Evolutionary conservation across 2,329 filamentous ascomycete genomes (phyloP).

Genomic region (Venturia asperata): DNA sequence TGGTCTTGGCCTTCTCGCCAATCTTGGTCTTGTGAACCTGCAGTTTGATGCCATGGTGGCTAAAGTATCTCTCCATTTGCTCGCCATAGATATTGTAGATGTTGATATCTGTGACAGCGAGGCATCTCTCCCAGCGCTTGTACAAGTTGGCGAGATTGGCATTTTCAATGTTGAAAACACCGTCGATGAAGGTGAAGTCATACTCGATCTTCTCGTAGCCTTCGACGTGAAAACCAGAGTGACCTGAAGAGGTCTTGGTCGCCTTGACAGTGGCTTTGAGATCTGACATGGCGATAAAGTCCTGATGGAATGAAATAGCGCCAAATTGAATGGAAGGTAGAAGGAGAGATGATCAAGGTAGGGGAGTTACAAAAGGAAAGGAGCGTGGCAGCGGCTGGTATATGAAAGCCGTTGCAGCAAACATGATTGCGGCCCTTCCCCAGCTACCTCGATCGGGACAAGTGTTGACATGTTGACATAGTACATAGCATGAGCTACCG

Average conservation of each 20-base stretch:
- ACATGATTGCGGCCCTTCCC: not conserved
- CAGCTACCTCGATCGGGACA: not conserved
- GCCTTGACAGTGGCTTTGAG: constrained; percentile 58
- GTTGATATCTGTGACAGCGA: constrained; percentile 65
- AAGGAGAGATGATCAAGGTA: not conserved
- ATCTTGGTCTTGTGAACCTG: constrained; percentile 67
- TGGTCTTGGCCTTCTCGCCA: constrained; percentile 67
- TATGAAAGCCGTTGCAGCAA: constrained; percentile 1
- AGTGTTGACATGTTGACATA: constrained; percentile 9
- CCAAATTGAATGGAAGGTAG: not conserved
- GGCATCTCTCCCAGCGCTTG: constrained; percentile 55
- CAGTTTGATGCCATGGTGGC: constrained; percentile 55
- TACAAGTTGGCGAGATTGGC: constrained; percentile 58
- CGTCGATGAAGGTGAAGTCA: constrained; percentile 66
- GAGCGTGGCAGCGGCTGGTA: not conserved
- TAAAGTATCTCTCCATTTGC: constrained; percentile 60
- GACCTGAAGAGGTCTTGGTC: constrained; percentile 41
- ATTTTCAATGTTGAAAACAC: constrained; percentile 56
- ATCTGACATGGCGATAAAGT: constrained; percentile 53
- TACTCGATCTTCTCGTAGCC: constrained; percentile 72
- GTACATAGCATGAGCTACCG: not conserved
- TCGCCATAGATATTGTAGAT: constrained; percentile 62
- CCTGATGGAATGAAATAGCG: constrained; percentile 17
- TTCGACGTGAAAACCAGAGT: constrained; percentile 57
- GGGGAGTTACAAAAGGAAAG: not conserved